Percentiles rank a stretch among this genome's conserved stretches.
phyloP scores from a whole-genome alignment of 164 flowering plant genomes.

The Tinospora cordifolia region DNA sequence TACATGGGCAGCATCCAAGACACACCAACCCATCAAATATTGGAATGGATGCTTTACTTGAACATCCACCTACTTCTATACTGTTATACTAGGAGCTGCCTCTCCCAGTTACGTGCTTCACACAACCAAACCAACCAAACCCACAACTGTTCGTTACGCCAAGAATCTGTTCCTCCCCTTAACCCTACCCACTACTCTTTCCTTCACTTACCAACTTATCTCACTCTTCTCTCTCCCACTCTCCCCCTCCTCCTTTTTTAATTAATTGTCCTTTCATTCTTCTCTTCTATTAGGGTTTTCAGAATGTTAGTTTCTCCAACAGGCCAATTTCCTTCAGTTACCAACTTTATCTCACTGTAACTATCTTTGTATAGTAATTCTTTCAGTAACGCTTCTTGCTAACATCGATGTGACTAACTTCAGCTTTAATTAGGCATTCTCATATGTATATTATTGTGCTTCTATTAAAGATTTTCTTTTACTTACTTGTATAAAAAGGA shows the following conservation, averaged over 20 bases:
- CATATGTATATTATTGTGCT: too few species aligned
- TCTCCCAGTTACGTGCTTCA: constrained; percentile 38
- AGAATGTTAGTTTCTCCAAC: not conserved
- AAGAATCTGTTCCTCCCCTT: constrained; percentile 25
- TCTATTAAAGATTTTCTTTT: too few species aligned
- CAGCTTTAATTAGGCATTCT: too few species aligned
- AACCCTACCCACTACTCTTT: not conserved
- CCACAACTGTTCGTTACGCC: constrained; percentile 32
- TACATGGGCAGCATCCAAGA: too few species aligned
- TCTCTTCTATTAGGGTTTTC: not conserved
- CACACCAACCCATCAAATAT: constrained; percentile 11
- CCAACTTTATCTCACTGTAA: too few species aligned
- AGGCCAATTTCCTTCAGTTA: not conserved
- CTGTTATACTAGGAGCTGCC: constrained; percentile 9
- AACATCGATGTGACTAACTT: too few species aligned
- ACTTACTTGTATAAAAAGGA: too few species aligned
- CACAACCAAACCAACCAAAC: constrained; percentile 34
- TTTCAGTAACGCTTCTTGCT: not conserved
- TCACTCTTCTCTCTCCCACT: not conserved
- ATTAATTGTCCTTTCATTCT: not conserved
- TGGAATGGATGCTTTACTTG: constrained; percentile 22
- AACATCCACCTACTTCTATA: constrained; percentile 11
- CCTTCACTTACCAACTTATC: constrained; percentile 6
- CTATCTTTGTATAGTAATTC: too few species aligned
- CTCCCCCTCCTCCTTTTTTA: not conserved